Percentiles rank a stretch among this genome's conserved stretches.
These are phyloP conservation scores for Hymenoscyphus fructigenus DNA, from an alignment of 2,329 filamentous ascomycete genomes.

Conservation along the genomic window DNA sequence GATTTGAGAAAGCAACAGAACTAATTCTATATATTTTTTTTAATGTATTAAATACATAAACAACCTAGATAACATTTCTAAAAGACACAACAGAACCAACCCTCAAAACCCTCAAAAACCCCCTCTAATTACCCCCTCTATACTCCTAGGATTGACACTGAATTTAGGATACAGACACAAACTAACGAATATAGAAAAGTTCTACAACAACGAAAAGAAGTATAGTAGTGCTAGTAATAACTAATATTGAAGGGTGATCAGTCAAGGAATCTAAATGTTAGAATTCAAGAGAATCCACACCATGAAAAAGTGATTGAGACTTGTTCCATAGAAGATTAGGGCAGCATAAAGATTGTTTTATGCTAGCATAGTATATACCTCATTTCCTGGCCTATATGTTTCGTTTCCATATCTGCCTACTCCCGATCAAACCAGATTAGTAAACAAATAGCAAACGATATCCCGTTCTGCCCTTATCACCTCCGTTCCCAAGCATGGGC, in stretches of 20 bases:
- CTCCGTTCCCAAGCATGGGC: neutral
- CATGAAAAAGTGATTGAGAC: neutral
- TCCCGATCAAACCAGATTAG: neutral
- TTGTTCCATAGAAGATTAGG: neutral
- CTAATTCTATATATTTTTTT: no score
- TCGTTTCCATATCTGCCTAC: neutral
- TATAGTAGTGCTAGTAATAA: no score
- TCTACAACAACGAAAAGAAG: no score
- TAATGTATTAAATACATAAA: no score
- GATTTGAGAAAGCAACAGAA: no score
- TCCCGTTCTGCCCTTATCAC: neutral
- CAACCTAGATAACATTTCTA: no score
- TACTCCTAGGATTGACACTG: no score
- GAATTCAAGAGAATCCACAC: neutral
- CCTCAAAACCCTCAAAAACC: no score
- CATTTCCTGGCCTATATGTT: neutral
- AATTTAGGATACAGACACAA: no score
- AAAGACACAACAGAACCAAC: no score
- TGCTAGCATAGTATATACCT: neutral
- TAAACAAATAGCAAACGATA: neutral
- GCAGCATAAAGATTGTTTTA: neutral
- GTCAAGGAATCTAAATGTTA: neutral
- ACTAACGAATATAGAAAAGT: no score
- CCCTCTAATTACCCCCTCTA: no score
- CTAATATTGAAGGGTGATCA: neutral